Evolutionary conservation across 495 filamentous ascomycete genomes (phyloP), one percentile per base, ranked within the genome.

Genomic region (Aspergillus kassunensis): DNA sequence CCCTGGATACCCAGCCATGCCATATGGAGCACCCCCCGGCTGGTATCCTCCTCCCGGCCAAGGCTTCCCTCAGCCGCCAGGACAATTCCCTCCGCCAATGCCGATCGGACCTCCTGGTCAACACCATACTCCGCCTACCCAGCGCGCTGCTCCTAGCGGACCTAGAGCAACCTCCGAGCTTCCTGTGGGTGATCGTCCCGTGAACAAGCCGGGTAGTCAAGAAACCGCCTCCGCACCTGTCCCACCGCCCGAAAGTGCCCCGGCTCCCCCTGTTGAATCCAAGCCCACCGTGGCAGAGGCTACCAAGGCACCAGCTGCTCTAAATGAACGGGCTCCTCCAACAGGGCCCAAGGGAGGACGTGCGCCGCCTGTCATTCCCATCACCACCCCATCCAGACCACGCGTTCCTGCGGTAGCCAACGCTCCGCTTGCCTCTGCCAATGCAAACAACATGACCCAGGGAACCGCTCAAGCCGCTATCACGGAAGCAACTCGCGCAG

Each of bases 1-100:
- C 51, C 80, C 80, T 29, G 79, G 78, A 8, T 85, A 80, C 55
- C 78, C 77, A 29, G 78, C 77, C 33, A 78, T 80, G 71, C 81
- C 78, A 20, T 83, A 84, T 62, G 83, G 84, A 44, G 75, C 80
- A 39, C 87, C 73, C 35, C 86, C 84, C 16, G 86, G 83, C 40
- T 95, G 90, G 90, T 90, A 82, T 67, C 85, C 83, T 62, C 83
- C 88, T 62, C 83, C 88, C 10, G 85, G 83, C n/a, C 89, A 91
- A 65, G 85, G 84, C 8, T 96, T 91, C 60, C 85, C 82, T 33
- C 80, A 77, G 33, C 74, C 66, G 31, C 78, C 82, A 18, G 84
- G 81, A 44, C 86, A 83, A 36, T 79, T 77, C 53, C 73, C 68
- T 49, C 70, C 67, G 45, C 69, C 79, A 25, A 69, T 77, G 59